Conservation (phyloP, 2,329 filamentous ascomycete genomes). For the Penicillium sp. region DNA sequence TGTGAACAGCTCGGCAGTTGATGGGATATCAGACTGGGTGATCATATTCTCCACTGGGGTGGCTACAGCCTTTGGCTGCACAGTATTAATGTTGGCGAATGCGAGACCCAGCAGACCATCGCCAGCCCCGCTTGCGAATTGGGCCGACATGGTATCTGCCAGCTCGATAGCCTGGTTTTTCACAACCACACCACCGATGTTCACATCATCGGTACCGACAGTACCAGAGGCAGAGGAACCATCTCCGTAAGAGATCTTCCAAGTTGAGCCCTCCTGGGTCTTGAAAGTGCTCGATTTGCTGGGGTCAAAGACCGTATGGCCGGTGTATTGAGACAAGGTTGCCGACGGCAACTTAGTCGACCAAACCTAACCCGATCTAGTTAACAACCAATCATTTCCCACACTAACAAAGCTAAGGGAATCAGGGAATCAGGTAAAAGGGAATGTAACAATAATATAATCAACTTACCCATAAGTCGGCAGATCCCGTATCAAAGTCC, state of each 20-base stretch:
- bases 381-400: conserved; percentile 3
- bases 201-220: conserved; percentile 64
- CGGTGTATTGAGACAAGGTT: conserved; percentile 31
- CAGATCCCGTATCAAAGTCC: conserved; percentile 70
- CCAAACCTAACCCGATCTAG: conserved; percentile 47
- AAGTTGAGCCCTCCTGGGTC: conserved; percentile 49
- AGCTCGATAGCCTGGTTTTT: conserved; percentile 65
- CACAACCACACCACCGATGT: conserved; percentile 61
- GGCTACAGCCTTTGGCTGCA: conserved; percentile 53
- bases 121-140: conserved; percentile 57
- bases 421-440: neutral
- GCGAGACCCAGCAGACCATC: conserved; percentile 69
- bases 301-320: conserved; percentile 60
- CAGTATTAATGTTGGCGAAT: conserved; percentile 64
- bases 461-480: conserved; percentile 65
- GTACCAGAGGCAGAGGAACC: conserved; percentile 64
- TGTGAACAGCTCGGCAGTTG: conserved; percentile 60
- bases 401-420: conserved; percentile 10
- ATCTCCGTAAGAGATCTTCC: conserved; percentile 69
- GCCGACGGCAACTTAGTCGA: conserved; percentile 51
- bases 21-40: conserved; percentile 54
- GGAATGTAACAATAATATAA: neutral
- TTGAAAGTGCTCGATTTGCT: conserved; percentile 62
- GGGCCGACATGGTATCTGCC: conserved; percentile 57
- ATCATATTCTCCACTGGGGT: conserved; percentile 73